Evolutionary conservation across 2,329 filamentous ascomycete genomes (phyloP).

Genomic region (Ophiobolus disseminans): DNA sequence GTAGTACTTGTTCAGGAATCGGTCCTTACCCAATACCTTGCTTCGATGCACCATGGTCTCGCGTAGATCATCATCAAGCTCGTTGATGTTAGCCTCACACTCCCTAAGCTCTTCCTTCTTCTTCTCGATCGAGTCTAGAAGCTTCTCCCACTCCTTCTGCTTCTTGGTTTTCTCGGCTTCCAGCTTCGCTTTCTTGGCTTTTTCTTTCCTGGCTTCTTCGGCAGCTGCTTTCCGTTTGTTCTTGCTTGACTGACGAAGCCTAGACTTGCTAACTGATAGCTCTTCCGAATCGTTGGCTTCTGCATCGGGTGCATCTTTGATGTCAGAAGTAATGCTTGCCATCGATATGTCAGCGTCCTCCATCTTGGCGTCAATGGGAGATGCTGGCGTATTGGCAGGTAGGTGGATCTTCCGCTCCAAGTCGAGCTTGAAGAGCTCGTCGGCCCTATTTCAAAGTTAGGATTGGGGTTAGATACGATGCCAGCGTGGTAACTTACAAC

Average conservation of each 20-base stretch:
- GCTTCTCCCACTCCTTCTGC: conserved; percentile 85
- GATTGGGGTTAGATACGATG: background rate
- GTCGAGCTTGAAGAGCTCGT: conserved; percentile 74
- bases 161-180: conserved; percentile 70
- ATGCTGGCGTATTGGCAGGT: conserved; percentile 74
- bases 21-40: conserved; percentile 86
- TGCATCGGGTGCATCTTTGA: conserved; percentile 67
- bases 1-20: conserved; percentile 98
- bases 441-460: conserved; percentile 59
- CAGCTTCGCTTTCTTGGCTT: conserved; percentile 68
- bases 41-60: conserved; percentile 94
- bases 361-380: conserved; percentile 58
- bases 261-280: conserved; percentile 66
- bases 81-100: conserved; percentile 83
- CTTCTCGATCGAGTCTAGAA: conserved; percentile 87
- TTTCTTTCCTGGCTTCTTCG: conserved; percentile 65
- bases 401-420: conserved; percentile 76
- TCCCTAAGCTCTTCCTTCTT: conserved; percentile 80
- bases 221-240: conserved; percentile 77
- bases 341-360: conserved; percentile 69
- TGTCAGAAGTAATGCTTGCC: conserved; percentile 62
- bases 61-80: conserved; percentile 88
- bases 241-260: conserved; percentile 65
- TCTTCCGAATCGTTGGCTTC: conserved; percentile 68
- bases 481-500: conserved; percentile 53